Evolutionary conservation across 148 eudicot species (phyloP).

Genomic region (Linanthus parryae): DNA sequence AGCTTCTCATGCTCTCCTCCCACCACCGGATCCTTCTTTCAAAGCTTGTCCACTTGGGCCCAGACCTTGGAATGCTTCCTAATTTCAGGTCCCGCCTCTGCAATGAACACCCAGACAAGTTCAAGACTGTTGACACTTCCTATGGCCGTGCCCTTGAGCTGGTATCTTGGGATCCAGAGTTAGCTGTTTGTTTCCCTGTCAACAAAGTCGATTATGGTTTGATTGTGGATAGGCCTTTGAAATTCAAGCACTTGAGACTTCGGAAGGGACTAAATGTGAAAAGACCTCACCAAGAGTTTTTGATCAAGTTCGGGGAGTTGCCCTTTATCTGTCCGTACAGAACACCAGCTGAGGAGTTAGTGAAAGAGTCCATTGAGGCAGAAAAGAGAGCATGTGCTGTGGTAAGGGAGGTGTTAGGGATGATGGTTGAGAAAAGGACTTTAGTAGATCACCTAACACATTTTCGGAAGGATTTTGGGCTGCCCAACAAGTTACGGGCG

Average conservation of each 20-base stretch:
- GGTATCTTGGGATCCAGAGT: conserved; percentile 54
- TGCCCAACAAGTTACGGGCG: conserved; percentile 73
- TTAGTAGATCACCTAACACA: conserved; percentile 86
- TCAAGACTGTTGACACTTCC: conserved; percentile 78
- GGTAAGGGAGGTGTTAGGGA: conserved; percentile 84
- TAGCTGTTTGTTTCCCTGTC: conserved; percentile 41
- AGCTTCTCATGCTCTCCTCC: conserved; percentile 80
- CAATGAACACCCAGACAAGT: conserved; percentile 67
- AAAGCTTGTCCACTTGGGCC: conserved; percentile 76
- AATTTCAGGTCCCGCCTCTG: conserved; percentile 69
- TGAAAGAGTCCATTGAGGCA: conserved; percentile 49
- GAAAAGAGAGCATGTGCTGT: conserved; percentile 89
- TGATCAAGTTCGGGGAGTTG: conserved; percentile 58
- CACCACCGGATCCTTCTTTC: conserved; percentile 61
- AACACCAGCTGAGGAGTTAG: conserved; percentile 37
- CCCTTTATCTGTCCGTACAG: conserved; percentile 75
- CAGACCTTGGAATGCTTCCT: conserved; percentile 81
- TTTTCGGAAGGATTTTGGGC: conserved; percentile 84
- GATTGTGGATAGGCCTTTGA: conserved; percentile 84
- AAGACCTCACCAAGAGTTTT: conserved; percentile 55
- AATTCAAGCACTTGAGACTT: conserved; percentile 72
- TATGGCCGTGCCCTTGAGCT: conserved; percentile 95
- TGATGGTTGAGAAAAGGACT: conserved; percentile 81
- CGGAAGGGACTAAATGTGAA: conserved; percentile 69
- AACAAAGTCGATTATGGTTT: conserved; percentile 32